Conservation (phyloP, 768 basidiomycete genomes). For the Tricholoma matsutake region DNA sequence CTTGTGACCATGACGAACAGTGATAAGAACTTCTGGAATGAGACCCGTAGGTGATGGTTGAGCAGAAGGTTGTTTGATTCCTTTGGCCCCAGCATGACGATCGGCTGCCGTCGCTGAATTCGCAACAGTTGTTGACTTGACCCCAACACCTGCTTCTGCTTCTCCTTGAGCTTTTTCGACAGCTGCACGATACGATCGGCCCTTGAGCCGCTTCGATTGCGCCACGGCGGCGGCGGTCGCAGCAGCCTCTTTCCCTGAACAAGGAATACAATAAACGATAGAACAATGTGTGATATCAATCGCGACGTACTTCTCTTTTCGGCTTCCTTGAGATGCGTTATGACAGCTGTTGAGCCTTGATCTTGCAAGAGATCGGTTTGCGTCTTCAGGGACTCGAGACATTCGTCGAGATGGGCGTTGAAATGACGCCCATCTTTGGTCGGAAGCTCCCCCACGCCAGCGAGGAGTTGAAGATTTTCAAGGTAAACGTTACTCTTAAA, state of each 20-base stretch:
- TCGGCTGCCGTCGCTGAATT: conserved; percentile 15
- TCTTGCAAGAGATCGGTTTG: conserved; percentile 70
- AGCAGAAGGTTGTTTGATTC: conserved; percentile 12
- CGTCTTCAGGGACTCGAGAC: conserved; percentile 49
- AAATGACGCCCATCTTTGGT: conserved; percentile 86
- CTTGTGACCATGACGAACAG: conserved; percentile 18
- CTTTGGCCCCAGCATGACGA: conserved; percentile 6
- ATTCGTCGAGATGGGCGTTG: conserved; percentile 71
- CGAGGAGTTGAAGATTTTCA: conserved; percentile 69
- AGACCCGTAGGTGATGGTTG: conserved; percentile 35
- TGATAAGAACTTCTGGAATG: conserved; percentile 58
- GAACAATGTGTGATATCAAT: neutral
- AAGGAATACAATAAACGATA: conserved; percentile 3
- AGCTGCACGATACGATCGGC: conserved; percentile 68
- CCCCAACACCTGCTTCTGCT: conserved; percentile 9
- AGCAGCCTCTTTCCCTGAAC: conserved; percentile 49
- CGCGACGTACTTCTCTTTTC: conserved; percentile 52
- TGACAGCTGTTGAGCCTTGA: conserved; percentile 60
- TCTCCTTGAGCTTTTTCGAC: conserved; percentile 37
- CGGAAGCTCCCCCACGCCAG: conserved; percentile 67
- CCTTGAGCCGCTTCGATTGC: conserved; percentile 69
- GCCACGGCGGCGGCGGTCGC: conserved; percentile 38
- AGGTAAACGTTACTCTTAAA: conserved; percentile 77
- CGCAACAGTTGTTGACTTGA: conserved; percentile 4
- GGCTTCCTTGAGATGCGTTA: conserved; percentile 61